These are phyloP conservation scores for Rhododendron henanense DNA, from an alignment of 148 eudicot species.

Conservation along the genomic window DNA sequence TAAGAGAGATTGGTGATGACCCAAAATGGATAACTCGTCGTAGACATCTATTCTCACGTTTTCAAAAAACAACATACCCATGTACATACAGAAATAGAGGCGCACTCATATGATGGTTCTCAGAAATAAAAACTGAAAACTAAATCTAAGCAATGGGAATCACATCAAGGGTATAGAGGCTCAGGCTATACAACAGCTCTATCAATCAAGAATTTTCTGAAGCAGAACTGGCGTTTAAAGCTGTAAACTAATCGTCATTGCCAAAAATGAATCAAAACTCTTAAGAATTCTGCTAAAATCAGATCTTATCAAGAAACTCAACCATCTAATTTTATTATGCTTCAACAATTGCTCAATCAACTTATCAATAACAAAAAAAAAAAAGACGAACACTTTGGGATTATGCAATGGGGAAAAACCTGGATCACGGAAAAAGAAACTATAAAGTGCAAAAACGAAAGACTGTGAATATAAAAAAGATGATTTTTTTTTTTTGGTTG, in stretches of 20 bases:
- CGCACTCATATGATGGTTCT: background rate
- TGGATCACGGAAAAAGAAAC: conserved; percentile 24
- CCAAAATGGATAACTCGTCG: background rate
- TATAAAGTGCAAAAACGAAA: conserved; percentile 58
- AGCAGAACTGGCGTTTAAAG: conserved; percentile 93
- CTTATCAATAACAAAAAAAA: too few species aligned
- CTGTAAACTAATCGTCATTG: conserved; percentile 48
- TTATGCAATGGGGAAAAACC: conserved; percentile 29
- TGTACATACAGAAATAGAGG: background rate
- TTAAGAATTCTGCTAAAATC: background rate
- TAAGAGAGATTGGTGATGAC: background rate
- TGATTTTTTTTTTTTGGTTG: background rate
- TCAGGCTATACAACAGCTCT: conserved; percentile 61
- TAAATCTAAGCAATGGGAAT: background rate
- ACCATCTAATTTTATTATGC: conserved; percentile 47
- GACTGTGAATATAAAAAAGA: background rate
- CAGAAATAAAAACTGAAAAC: background rate
- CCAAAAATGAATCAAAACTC: background rate
- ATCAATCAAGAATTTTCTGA: conserved; percentile 81
- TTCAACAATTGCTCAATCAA: conserved; percentile 6
- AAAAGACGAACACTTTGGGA: background rate
- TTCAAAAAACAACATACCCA: background rate
- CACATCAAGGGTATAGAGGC: conserved; percentile 17
- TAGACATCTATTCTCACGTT: background rate
- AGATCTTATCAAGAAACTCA: conserved; percentile 86